phyloP scores from a whole-genome alignment of 495 filamentous ascomycete species.

The Neurospora sp. region DNA sequence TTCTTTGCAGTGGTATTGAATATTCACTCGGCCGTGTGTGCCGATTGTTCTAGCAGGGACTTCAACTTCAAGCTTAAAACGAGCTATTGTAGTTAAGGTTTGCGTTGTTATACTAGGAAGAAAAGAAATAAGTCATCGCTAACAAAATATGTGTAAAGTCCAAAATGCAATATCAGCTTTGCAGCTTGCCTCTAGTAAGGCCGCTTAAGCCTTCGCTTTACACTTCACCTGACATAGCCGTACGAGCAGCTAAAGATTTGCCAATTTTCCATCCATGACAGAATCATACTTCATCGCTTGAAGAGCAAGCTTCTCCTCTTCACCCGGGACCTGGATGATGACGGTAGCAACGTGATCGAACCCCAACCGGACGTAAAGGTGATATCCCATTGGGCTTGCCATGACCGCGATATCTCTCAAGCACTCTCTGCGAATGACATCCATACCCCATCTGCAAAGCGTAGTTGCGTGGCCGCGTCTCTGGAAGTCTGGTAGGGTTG shows the following conservation, averaged over 20 bases:
- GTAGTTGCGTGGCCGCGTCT: slow-evolving; percentile 23
- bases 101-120: neutral
- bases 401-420: slow-evolving; percentile 22
- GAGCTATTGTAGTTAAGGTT: neutral
- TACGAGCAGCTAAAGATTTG: neutral
- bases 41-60: neutral
- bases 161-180: neutral
- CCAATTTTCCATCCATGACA: neutral
- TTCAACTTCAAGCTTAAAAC: neutral
- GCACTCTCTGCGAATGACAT: slow-evolving; percentile 9
- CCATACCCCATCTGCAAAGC: slow-evolving; percentile 25
- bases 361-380: slow-evolving; percentile 21
- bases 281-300: slow-evolving; percentile 29
- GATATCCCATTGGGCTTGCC: slow-evolving; percentile 30
- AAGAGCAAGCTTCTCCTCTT: slow-evolving; percentile 20
- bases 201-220: neutral
- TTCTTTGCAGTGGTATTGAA: neutral
- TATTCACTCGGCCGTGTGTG: neutral
- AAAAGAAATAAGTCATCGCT: neutral
- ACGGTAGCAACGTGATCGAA: slow-evolving; percentile 15
- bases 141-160: neutral
- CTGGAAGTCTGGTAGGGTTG: slow-evolving; percentile 22
- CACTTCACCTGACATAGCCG: neutral
- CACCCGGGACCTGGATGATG: slow-evolving; percentile 21
- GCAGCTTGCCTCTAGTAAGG: neutral